Evolutionary conservation across 129 eudicot genomes (phyloP).

Genomic region (Mikania micrantha): DNA sequence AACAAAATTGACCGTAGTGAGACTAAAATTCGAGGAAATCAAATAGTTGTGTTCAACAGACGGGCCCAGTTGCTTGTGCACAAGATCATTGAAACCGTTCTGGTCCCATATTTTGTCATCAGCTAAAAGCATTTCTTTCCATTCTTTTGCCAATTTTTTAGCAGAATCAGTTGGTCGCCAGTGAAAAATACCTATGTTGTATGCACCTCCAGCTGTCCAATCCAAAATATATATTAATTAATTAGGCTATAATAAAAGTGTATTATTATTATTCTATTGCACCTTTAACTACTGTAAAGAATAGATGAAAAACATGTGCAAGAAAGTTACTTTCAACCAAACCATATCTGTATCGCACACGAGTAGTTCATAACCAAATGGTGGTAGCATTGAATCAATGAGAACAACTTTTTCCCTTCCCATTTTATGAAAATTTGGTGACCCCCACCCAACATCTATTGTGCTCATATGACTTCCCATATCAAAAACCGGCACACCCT

Average conservation of each 20-base stretch:
- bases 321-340: constrained; percentile 77
- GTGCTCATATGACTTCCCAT: constrained; percentile 99
- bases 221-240: background rate
- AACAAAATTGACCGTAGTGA: constrained; percentile 1
- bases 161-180: constrained; percentile 88
- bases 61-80: constrained; percentile 79
- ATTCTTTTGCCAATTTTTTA: constrained; percentile 78
- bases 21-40: background rate
- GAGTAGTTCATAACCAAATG: constrained; percentile 77
- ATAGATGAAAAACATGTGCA: constrained; percentile 5
- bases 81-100: constrained; percentile 77
- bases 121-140: constrained; percentile 84
- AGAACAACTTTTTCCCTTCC: constrained; percentile 92
- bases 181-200: constrained; percentile 86
- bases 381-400: constrained; percentile 81
- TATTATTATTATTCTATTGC: background rate
- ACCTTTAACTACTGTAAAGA: background rate
- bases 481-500: constrained; percentile 95
- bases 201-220: constrained; percentile 79
- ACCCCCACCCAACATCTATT: constrained; percentile 95
- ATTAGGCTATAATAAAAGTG: no score
- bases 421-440: constrained; percentile 92
- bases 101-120: constrained; percentile 96
- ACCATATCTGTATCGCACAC: constrained; percentile 99
- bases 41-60: constrained; percentile 34